Conservation (phyloP, 73 alveolate species). For the Vitrella brassicaformis region DNA sequence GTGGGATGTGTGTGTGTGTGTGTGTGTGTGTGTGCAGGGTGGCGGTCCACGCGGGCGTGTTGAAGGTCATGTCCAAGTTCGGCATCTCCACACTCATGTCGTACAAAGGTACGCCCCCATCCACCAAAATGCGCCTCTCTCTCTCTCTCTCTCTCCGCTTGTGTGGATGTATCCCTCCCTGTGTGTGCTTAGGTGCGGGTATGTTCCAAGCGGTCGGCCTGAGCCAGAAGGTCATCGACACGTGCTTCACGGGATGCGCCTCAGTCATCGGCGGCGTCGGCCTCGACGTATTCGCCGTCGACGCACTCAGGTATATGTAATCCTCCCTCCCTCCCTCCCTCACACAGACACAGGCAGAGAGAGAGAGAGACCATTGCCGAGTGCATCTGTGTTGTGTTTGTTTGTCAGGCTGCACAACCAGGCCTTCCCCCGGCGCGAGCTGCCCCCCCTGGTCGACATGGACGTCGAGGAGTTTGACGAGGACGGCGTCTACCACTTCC, state of each 20-base stretch:
- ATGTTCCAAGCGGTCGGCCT: slow-evolving; percentile 32
- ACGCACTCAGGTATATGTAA: no score
- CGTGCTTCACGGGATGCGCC: slow-evolving; percentile 26
- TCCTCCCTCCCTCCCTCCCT: no score
- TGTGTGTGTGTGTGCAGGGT: neutral
- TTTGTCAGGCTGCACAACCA: neutral
- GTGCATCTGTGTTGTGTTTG: no score
- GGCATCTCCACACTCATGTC: slow-evolving; percentile 31
- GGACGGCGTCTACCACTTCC: slow-evolving; percentile 37
- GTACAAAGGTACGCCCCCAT: no score
- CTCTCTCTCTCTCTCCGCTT: no score
- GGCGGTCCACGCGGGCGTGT: neutral
- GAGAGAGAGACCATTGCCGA: no score
- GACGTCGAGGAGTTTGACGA: slow-evolving; percentile 2
- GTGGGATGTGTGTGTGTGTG: neutral
- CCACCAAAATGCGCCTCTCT: no score
- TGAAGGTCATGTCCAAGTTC: slow-evolving; percentile 35
- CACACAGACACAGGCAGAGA: no score
- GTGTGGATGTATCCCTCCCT: no score
- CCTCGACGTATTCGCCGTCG: neutral
- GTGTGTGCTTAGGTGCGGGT: no score
- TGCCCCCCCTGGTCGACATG: neutral
- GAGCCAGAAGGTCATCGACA: slow-evolving; percentile 24
- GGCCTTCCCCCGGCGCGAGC: neutral
- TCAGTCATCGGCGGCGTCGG: neutral